These are phyloP conservation scores for Elongisporangium senticosum DNA, from an alignment of 352 stramenopile species.

Conservation along the genomic window DNA sequence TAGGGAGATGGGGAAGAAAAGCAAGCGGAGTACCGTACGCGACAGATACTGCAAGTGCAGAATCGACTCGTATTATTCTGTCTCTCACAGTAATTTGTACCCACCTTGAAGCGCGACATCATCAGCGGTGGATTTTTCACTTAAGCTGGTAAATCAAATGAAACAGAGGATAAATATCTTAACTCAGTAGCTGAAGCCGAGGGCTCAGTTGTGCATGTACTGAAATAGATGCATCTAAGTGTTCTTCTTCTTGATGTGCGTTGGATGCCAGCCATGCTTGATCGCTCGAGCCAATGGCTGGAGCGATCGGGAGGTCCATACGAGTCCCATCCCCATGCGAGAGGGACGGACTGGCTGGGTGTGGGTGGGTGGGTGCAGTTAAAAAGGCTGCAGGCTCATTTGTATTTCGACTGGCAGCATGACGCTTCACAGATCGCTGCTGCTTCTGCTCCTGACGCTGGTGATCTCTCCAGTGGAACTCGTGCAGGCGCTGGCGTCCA, in stretches of 20 bases:
- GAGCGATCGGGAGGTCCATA: not conserved
- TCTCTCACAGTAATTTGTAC: not conserved
- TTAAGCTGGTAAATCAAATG: not conserved
- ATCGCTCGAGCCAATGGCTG: too few relatives aligned
- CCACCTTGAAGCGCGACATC: not conserved
- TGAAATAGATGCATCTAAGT: not conserved
- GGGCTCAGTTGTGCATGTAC: not conserved
- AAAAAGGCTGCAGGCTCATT: not conserved
- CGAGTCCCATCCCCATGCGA: not conserved
- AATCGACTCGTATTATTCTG: not conserved
- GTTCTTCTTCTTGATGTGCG: not conserved
- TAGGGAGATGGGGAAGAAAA: not conserved
- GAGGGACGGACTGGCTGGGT: not conserved
- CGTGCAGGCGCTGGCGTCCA: slow-evolving; percentile 6
- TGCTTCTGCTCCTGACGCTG: not conserved
- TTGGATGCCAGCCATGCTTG: too few relatives aligned
- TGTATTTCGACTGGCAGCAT: not conserved
- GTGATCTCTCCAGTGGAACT: not conserved
- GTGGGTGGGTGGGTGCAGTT: too few relatives aligned
- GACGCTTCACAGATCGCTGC: not conserved
- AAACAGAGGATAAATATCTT: not conserved
- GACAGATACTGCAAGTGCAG: not conserved
- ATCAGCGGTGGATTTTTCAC: not conserved
- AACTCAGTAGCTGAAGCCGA: not conserved
- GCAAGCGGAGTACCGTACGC: not conserved